Evolutionary conservation across 78 protist genomes (phyloP).

Genomic region (Mantamonas sphyraenae): DNA sequence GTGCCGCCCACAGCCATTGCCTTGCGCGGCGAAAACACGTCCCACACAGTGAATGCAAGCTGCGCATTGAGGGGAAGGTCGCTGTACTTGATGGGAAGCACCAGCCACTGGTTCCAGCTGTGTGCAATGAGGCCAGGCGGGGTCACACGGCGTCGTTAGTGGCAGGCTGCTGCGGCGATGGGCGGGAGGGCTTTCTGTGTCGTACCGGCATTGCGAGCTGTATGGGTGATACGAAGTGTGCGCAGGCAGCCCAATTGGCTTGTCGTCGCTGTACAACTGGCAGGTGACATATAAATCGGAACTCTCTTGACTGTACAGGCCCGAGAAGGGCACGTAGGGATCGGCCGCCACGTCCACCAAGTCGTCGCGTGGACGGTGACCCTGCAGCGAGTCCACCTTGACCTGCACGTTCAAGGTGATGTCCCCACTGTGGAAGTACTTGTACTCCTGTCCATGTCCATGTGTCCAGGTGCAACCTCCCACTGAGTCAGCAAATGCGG

Average conservation of each 20-base stretch:
- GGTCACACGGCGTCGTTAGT: neutral
- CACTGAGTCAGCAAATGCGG: no score
- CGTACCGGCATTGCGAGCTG: neutral
- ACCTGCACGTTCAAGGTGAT: neutral
- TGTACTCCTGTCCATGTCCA: no score
- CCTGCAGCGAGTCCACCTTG: neutral
- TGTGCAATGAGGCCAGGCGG: neutral
- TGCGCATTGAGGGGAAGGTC: slow-evolving; percentile 8
- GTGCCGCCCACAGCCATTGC: neutral
- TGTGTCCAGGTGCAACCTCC: no score
- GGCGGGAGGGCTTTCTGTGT: neutral
- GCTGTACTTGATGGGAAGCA: neutral
- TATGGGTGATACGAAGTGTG: neutral
- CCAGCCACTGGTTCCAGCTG: slow-evolving; percentile 16
- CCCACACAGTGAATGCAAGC: neutral
- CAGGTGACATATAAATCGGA: neutral
- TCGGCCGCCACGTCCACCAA: neutral
- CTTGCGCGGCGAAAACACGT: neutral
- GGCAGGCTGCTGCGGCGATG: neutral
- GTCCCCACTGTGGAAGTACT: neutral
- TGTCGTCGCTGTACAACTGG: neutral
- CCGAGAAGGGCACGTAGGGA: neutral
- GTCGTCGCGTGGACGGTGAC: neutral
- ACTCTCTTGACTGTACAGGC: neutral
- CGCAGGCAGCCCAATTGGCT: neutral